Evolutionary conservation across 1,284 basidiomycete species (phyloP), one percentile per base, ranked within the genome.

Genomic region (Cutaneotrichosporon sp.): DNA sequence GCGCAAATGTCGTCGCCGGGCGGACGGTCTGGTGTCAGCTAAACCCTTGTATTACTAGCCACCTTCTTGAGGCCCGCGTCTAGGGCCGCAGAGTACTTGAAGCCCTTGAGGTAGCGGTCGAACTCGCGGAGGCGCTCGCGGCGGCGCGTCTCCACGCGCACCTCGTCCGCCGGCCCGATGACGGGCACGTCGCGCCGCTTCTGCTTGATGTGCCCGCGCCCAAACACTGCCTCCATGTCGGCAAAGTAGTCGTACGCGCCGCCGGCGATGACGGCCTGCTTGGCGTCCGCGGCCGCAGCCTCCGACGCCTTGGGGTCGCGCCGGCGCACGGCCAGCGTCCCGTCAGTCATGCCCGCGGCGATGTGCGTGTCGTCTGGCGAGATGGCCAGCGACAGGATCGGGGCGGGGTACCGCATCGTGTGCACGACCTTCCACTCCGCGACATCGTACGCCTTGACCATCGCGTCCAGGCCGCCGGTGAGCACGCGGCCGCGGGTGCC

Each of bases 381-480:
- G 63, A 92, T 83, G n/a, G 92, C 94, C 50, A 99, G 82, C 72
- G 88, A 92, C 6, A 99, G 83, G 4, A 99, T 82, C 1, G 95
- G 93, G 1, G 94, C 91, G 3, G 95, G 92, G 78, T 99, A 99
- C 46, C 95, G 89, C 93, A 99, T 99, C 0, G 97, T 98, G 77
- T 99, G 97, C 10, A 95, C 89, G 31, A 99, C 97, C 71, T 91
- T 90, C 83, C 95, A 95, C 42, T 89, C 89, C 72, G 90, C 87
- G 53, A 95, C 88, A 75, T 99, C 95, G 81, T 99, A 99, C 24
- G 98, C 94, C 81, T 99, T 99, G 62, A 99, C 92, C 87, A 99
- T 90, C 68, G 95, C 93, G 76, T 99, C 97, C 64, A 99, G 82
- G 34, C 91, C 88, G 36, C 91, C 97, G 0, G 92, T 94, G 51